phyloP scores from a whole-genome alignment of 2,329 filamentous ascomycete genomes.

The Oidium heveae region DNA sequence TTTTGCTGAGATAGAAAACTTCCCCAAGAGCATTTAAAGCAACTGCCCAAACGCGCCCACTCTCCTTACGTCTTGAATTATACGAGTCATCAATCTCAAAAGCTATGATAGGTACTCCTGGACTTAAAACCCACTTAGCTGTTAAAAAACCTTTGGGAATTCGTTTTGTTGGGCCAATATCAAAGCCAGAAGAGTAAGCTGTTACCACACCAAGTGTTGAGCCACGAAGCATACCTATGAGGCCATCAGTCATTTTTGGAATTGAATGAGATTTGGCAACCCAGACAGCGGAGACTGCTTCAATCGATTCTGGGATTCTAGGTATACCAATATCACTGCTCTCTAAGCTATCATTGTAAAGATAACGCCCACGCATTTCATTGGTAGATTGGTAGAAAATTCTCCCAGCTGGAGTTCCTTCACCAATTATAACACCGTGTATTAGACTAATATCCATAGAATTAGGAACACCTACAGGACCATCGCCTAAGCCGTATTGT shows the following conservation, averaged over 20 bases:
- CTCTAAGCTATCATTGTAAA: constrained; percentile 33
- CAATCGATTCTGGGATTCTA: constrained; percentile 39
- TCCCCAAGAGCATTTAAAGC: constrained; percentile 87
- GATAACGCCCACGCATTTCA: constrained; percentile 53
- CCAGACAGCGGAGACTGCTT: constrained; percentile 63
- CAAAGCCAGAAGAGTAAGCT: constrained; percentile 45
- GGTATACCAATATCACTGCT: constrained; percentile 51
- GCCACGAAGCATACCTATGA: constrained; percentile 61
- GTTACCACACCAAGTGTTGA: constrained; percentile 66
- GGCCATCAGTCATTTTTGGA: constrained; percentile 44
- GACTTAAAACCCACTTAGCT: constrained; percentile 71
- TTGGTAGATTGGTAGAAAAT: constrained; percentile 50
- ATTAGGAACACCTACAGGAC: constrained; percentile 57
- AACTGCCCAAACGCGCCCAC: constrained; percentile 65
- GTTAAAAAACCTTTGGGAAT: constrained; percentile 57
- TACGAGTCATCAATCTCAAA: constrained; percentile 69
- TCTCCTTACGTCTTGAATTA: constrained; percentile 39
- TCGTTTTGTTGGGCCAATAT: constrained; percentile 29
- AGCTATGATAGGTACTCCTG: constrained; percentile 72
- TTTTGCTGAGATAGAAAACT: constrained; percentile 57
- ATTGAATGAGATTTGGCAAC: constrained; percentile 60
- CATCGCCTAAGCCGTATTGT: constrained; percentile 55
- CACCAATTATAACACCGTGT: constrained; percentile 62
- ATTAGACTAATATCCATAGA: constrained; percentile 75
- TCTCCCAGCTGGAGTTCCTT: constrained; percentile 64